phyloP scores from a whole-genome alignment of 2,329 filamentous ascomycete species.

The Curvularia lunata region DNA sequence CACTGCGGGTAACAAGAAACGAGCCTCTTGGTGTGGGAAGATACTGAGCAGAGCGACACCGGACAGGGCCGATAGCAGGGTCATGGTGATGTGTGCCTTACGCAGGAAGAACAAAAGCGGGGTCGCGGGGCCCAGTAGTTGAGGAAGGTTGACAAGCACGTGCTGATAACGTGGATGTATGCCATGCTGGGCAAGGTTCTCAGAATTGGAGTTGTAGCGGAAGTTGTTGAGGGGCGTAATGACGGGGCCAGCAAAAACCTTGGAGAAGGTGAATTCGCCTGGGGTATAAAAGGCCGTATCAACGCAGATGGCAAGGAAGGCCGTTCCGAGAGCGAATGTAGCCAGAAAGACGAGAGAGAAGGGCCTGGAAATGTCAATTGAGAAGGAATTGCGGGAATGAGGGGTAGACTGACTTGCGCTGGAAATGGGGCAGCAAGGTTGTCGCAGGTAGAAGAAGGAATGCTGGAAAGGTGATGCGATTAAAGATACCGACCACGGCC shows the following conservation, averaged over 20 bases:
- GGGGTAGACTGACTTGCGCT: conserved; percentile 68
- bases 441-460: conserved; percentile 85
- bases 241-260: conserved; percentile 63
- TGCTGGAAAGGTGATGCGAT: conserved; percentile 95
- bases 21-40: conserved; percentile 80
- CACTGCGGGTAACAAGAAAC: conserved; percentile 76
- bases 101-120: conserved; percentile 59
- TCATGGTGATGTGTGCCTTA: conserved; percentile 56
- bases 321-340: conserved; percentile 69
- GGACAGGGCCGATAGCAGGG: conserved; percentile 75
- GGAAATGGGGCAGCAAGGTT: conserved; percentile 83
- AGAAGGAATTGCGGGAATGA: neutral
- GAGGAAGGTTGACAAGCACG: conserved; percentile 58
- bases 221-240: conserved; percentile 62
- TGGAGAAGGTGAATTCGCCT: conserved; percentile 68
- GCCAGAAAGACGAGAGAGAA: conserved; percentile 67
- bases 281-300: conserved; percentile 83
- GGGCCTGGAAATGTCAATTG: conserved; percentile 52
- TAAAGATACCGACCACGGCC: conserved; percentile 86
- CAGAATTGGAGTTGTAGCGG: conserved; percentile 56
- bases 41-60: conserved; percentile 73
- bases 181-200: conserved; percentile 60
- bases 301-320: conserved; percentile 74
- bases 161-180: conserved; percentile 62
- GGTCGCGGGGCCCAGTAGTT: conserved; percentile 60